Evolutionary conservation across 768 basidiomycete genomes (phyloP).

Genomic region (Saitozyma sp.): DNA sequence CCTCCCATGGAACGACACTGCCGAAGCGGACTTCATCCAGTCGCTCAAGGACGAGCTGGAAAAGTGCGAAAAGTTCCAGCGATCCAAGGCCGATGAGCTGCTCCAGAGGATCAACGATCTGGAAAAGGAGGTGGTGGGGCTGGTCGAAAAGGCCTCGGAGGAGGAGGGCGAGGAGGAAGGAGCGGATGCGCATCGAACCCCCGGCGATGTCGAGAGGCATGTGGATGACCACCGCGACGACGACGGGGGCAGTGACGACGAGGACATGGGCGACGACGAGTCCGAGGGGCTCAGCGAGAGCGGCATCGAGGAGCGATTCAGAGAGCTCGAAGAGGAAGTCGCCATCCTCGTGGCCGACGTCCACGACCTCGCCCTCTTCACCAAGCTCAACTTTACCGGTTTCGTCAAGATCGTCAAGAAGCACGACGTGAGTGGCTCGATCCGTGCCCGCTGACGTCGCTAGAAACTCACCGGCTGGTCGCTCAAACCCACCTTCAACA

Average conservation of each 20-base stretch:
- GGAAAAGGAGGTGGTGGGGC: constrained; percentile 73
- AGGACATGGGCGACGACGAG: constrained; percentile 56
- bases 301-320: constrained; percentile 76
- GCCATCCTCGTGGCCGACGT: constrained; percentile 83
- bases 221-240: constrained; percentile 31
- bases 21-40: constrained; percentile 77
- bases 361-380: constrained; percentile 74
- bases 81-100: constrained; percentile 72
- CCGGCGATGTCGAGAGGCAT: constrained; percentile 32
- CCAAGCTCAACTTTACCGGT: constrained; percentile 96
- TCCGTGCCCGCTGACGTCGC: not conserved
- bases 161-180: constrained; percentile 62
- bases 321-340: constrained; percentile 86
- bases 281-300: constrained; percentile 66
- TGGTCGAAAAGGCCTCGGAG: constrained; percentile 55
- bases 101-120: constrained; percentile 77
- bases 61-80: constrained; percentile 93
- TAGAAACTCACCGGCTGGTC: constrained; percentile 88
- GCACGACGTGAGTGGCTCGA: constrained; percentile 54
- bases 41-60: constrained; percentile 83
- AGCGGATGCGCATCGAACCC: constrained; percentile 54
- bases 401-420: constrained; percentile 96
- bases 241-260: constrained; percentile 52
- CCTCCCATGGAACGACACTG: constrained; percentile 72
- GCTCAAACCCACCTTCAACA: constrained; percentile 83